Evolutionary conservation across 495 filamentous ascomycete species (phyloP), one percentile per base, ranked within the genome.

Genomic region (Geoglossum glabrum): DNA sequence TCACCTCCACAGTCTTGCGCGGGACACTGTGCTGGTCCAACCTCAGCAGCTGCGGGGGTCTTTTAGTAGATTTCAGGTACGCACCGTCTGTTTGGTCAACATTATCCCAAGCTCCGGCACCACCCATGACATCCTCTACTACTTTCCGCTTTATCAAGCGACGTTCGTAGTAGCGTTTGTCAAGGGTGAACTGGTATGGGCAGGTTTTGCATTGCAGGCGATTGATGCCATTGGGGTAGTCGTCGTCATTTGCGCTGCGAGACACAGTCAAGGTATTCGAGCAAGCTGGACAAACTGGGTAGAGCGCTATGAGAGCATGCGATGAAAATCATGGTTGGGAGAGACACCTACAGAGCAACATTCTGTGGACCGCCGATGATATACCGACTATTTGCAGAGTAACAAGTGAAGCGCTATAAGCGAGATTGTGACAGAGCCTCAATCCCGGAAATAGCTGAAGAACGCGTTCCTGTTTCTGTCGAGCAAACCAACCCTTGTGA

Each of bases 121-220:
- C 90, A 31, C 90, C 92, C 68, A 96, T 82, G 11, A 96, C 85
- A 65, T 93, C 88, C 61, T 96, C 90, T 56, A 85, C 82, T 63
- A 93, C 87, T 66, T 89, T 90, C 59, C 81, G 75, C 66, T 83
- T 81, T 72, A 83, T 78, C 1, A 66, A 59, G 55, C 80, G 85
- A 58, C 86, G 82, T 67, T 90, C 85, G 66, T 74, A 93, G 70
- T 82, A 84, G 40, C 80, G 76, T 60, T 81, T 73, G 52, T 79
- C 78, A 61, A 95, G 77, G 33, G 83, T 68, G 66, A 82, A 85
- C 69, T 90, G 76, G 72, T 95, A 98, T 8, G 92, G 89, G 62
- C 92, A 98, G 51, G 87, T 89, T 43, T 85, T 84, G 72, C 92
- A 98, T 72, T 95, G 87, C 66, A 96, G 83, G 31, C 87, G 79